Evolutionary conservation across 257 asterid genomes (phyloP).

Genomic region (Plantago major): DNA sequence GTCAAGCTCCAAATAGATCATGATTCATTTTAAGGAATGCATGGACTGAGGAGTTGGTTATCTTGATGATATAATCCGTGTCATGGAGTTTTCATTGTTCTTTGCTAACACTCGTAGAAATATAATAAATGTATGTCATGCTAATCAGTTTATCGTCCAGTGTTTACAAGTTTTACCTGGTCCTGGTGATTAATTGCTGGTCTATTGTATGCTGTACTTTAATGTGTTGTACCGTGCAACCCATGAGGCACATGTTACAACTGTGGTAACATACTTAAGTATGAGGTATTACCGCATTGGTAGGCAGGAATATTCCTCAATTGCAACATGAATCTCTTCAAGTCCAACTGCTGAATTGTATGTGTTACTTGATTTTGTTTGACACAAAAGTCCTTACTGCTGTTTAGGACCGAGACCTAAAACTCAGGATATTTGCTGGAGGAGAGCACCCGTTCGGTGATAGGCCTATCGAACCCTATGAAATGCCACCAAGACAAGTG

Average conservation of each 20-base stretch:
- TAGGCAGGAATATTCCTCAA: too few relatives aligned
- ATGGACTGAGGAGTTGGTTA: too few relatives aligned
- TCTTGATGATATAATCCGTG: too few relatives aligned
- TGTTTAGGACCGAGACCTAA: slow-evolving; percentile 79
- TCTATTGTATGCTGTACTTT: too few relatives aligned
- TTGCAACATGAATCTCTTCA: neutral
- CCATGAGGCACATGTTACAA: too few relatives aligned
- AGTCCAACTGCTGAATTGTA: neutral
- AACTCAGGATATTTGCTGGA: slow-evolving; percentile 82
- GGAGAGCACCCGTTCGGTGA: slow-evolving; percentile 87
- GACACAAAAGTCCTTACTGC: neutral
- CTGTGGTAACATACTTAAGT: too few relatives aligned
- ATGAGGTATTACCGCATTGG: too few relatives aligned
- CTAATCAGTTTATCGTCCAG: neutral
- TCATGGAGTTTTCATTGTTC: too few relatives aligned
- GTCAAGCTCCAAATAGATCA: neutral
- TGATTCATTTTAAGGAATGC: neutral
- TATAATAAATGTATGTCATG: too few relatives aligned
- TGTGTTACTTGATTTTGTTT: slow-evolving; percentile 6
- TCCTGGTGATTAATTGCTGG: too few relatives aligned
- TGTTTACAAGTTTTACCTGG: slow-evolving; percentile 3
- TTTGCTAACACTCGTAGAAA: neutral
- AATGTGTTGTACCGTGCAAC: too few relatives aligned
- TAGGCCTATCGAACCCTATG: slow-evolving; percentile 57
- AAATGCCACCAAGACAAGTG: slow-evolving; percentile 85